Evolutionary conservation across 164 flowering plant genomes (phyloP), one percentile per base, ranked within the genome.

Genomic region (Aristolochia contorta): DNA sequence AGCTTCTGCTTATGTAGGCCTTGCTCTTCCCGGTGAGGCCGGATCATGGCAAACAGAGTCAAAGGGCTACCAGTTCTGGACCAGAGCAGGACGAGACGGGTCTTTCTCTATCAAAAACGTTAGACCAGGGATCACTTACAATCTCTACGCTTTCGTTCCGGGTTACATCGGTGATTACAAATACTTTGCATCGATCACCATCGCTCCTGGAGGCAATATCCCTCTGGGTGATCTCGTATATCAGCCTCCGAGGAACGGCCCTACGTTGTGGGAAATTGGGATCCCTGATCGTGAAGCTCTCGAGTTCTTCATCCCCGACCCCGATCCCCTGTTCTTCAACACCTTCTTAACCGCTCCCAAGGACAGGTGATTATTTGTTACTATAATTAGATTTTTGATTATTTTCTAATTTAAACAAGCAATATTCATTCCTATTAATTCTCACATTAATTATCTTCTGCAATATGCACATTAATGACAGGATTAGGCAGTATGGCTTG

Each of bases 1-100:
- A 3, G 49, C 59, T 19, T 79, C 72, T 25, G 95, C 91, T 18
- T 84, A 78, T 60, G 78, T 92, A 1, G 98, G 98, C 2, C 66
- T 92, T 63, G 96, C 98, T 60, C 71, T 73, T 7, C 95, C 85
- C 0, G 96, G 95, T 41, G 80, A 80, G 2, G 78, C 54, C 10
- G 96, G 92, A 57, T 85, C 95, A 45, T 92, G 92, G 92, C 96
- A 92, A 74, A 83, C 74, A 66, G 89, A 89, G 74, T 61, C 71
- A 79, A 89, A 91, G 97, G 86, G 79, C 0, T 90, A 90, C 58
- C 97, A 91, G 59, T 91, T 91, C 50, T 91, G 97, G 96, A 75
- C 78, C 1, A 71, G 21, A 69, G 69, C 89, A 2, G 90, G 84
- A 27, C 50, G 53, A 2, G 69, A 70, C 16, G 96, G 96, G 21